Evolutionary conservation across 176 grass and related monocot species (phyloP).

Genomic region (Musa acuminata): DNA sequence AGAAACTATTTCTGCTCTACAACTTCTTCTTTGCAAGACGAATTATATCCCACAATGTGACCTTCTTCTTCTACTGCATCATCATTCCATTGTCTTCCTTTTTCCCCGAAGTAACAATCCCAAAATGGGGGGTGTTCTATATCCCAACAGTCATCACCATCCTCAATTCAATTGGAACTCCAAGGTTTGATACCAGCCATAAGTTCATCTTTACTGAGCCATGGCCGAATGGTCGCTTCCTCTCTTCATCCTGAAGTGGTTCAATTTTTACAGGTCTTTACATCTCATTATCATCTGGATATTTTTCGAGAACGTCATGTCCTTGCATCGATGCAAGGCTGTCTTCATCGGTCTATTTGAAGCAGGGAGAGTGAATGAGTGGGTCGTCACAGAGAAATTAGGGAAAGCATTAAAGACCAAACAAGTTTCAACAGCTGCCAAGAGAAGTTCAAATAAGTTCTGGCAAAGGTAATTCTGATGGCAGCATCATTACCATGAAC

Average conservation of each 20-base stretch:
- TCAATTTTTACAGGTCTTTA: constrained; percentile 30
- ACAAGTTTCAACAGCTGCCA: constrained; percentile 26
- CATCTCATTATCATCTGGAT: constrained; percentile 57
- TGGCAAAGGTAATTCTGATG: constrained; percentile 40
- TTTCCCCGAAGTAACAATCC: constrained; percentile 59
- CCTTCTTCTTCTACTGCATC: constrained; percentile 64
- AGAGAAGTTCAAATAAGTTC: constrained; percentile 32
- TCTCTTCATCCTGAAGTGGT: neutral
- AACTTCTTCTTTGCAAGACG: constrained; percentile 66
- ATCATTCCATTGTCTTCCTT: constrained; percentile 49
- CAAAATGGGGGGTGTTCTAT: constrained; percentile 61
- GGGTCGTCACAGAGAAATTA: constrained; percentile 68
- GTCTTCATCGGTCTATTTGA: constrained; percentile 39
- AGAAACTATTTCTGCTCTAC: constrained; percentile 67
- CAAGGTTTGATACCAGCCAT: constrained; percentile 15
- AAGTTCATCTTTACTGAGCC: too few relatives aligned
- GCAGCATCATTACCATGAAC: too few relatives aligned
- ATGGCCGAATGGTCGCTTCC: too few relatives aligned
- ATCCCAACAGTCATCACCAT: constrained; percentile 66
- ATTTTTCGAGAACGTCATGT: constrained; percentile 75
- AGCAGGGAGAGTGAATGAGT: constrained; percentile 42
- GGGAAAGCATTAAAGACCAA: constrained; percentile 33
- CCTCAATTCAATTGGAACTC: constrained; percentile 63
- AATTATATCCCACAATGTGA: constrained; percentile 46
- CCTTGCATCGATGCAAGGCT: constrained; percentile 54